Base-by-base conservation (phyloP, 345 rosid species). In the Excoecaria agallocha region DNA sequence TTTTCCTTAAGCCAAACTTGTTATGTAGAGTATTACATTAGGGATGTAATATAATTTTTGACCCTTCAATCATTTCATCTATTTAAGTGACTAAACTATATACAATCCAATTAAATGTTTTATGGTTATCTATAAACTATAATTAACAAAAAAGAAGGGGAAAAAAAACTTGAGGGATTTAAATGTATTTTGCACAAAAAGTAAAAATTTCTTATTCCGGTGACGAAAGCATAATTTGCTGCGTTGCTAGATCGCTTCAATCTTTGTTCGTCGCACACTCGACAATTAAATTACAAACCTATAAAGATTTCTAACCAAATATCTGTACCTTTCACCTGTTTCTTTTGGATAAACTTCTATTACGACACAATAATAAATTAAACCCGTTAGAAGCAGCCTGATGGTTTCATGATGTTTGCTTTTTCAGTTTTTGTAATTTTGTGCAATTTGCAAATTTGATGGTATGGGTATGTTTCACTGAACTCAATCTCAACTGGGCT, bases 401-500 rank as follows among this genome's bases (percentile, higher is more conserved):
- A 12, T 20, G 46, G 37, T 55, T 62, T 37, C 74, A 38, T 41
- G 45, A 16, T 48, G 22, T 37, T 16, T 41, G 57, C 63, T 50
- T 35, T 25, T 39, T 55, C 58, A 35, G 70, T 45, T 16, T 8
- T 38, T 51, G 50, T 43, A 52, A 54, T 74, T 65, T 38, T 61
- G 50, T 71, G 67, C 30, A 82, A 68, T 64, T 55, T 35, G 75
- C n/a, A 76, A 37, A 8, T 49, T 79, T 75, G 64, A 38, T 39
- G 64, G 67, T 58, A 66, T 73, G 69, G 70, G 75, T 52, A 49
- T 63, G 49, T 59, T 62, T 71, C 12, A 16, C 11, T 30, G 16
- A 37, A 68, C 55, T 61, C 57, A 74, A 66, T 76, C 70, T 78
- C 66, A 73, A 48, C 59, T 66, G 77, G 69, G 69, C 25, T 81